Conservation (phyloP, 176 grass and related monocot genomes). For the Echinochloa phyllopogon region DNA sequence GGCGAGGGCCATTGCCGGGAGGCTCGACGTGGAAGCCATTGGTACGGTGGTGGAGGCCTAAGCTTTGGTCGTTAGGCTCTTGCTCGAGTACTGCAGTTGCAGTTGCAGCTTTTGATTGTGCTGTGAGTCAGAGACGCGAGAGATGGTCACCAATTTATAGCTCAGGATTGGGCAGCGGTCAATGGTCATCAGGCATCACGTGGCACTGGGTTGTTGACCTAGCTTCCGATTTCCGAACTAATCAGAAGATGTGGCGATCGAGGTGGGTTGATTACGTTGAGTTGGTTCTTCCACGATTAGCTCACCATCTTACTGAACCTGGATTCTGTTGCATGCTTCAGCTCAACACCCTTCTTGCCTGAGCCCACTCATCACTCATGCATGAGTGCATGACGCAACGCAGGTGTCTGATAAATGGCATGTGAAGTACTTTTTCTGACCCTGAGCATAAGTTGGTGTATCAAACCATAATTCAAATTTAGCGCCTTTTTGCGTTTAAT, state of each 20-base stretch:
- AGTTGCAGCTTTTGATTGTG: neutral
- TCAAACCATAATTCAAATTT: too few species aligned
- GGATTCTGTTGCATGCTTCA: neutral
- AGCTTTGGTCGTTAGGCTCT: too few species aligned
- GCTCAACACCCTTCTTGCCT: neutral
- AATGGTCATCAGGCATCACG: neutral
- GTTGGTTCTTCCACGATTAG: neutral
- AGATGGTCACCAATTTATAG: constrained; percentile 20
- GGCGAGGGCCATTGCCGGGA: neutral
- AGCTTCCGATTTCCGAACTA: neutral
- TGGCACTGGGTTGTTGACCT: constrained; percentile 17
- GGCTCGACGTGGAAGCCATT: constrained; percentile 27
- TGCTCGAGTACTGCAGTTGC: neutral
- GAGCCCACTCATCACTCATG: neutral
- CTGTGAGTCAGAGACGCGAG: neutral
- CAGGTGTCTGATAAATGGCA: too few species aligned
- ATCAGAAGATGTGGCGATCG: neutral
- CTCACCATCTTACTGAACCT: neutral
- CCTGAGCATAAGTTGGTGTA: too few species aligned
- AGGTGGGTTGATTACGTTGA: neutral
- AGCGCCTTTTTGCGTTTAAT: too few species aligned
- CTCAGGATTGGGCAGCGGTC: neutral
- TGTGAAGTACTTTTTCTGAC: too few species aligned
- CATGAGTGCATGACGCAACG: too few species aligned
- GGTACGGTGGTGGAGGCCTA: too few species aligned